A percentile compares a stretch with the other conserved stretches of the same genome.
phyloP scores from a whole-genome alignment of 2,329 filamentous ascomycete species.

The Pezicula carpinea region DNA sequence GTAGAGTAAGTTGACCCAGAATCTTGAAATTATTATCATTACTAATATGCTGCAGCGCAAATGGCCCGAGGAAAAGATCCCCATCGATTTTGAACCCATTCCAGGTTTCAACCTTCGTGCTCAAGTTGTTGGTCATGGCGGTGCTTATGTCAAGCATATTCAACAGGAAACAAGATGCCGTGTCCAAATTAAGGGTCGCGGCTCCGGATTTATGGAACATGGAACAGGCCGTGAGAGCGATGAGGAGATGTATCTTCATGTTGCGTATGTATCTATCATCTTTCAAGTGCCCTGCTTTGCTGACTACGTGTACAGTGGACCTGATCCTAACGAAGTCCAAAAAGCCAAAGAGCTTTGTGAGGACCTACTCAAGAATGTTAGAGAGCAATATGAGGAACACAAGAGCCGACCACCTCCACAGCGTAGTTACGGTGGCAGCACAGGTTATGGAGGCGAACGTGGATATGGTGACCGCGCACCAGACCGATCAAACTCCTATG shows the following conservation, averaged over 20 bases:
- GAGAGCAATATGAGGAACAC: conserved; percentile 84
- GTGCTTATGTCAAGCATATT: conserved; percentile 96
- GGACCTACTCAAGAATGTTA: conserved; percentile 81
- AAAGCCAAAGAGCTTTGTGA: conserved; percentile 85
- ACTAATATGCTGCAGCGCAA: conserved; percentile 62
- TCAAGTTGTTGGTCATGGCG: conserved; percentile 91
- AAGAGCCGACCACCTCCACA: conserved; percentile 71
- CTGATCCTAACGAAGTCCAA: conserved; percentile 80
- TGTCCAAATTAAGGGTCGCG: conserved; percentile 96
- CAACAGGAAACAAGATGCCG: conserved; percentile 92
- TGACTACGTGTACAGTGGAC: conserved; percentile 56
- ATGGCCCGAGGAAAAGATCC: conserved; percentile 97
- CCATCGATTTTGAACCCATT: conserved; percentile 84
- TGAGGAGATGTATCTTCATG: conserved; percentile 94
- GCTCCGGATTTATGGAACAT: conserved; percentile 89
- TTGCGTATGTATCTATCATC: conserved; percentile 63
- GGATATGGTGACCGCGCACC: conserved; percentile 50
- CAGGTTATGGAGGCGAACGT: conserved; percentile 38
- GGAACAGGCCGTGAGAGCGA: conserved; percentile 88
- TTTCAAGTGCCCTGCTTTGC: not conserved
- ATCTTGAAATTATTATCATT: not conserved
- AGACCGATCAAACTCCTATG: conserved; percentile 37
- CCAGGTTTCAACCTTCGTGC: conserved; percentile 94
- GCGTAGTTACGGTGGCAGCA: conserved; percentile 49
- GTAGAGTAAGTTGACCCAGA: conserved; percentile 60